phyloP scores from a whole-genome alignment of 169 alveolate genomes.

The Plasmodium blacklocki region DNA sequence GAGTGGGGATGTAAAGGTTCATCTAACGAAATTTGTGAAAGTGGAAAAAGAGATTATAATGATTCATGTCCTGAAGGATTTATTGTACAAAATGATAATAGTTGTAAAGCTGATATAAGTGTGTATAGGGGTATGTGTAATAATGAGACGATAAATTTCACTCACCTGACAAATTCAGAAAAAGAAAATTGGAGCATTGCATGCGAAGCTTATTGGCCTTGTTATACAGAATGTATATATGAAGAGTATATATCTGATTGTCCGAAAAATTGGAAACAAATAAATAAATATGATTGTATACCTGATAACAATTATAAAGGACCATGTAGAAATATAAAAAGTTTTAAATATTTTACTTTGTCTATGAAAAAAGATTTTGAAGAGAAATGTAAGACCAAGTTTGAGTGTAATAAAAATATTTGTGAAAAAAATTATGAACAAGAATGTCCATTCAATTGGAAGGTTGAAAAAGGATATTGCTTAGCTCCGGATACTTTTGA shows the following conservation, averaged over 20 bases:
- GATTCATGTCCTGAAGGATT: slow-evolving; percentile 72
- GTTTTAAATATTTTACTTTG: slow-evolving; percentile 44
- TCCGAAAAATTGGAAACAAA: slow-evolving; percentile 61
- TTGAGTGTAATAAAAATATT: slow-evolving; percentile 25
- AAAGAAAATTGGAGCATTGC: slow-evolving; percentile 74
- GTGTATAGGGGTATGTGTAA: slow-evolving; percentile 63
- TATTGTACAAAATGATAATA: slow-evolving; percentile 52
- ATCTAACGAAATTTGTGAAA: slow-evolving; percentile 5
- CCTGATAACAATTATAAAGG: slow-evolving; percentile 56
- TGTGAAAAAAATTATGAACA: slow-evolving; percentile 62
- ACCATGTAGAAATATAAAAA: slow-evolving; percentile 50
- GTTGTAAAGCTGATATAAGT: slow-evolving; percentile 64
- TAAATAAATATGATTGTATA: slow-evolving; percentile 47
- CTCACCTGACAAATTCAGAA: slow-evolving; percentile 43
- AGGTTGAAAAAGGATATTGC: slow-evolving; percentile 45
- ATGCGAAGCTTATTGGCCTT: slow-evolving; percentile 76
- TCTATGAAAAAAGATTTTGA: slow-evolving; percentile 69
- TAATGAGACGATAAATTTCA: slow-evolving; percentile 37
- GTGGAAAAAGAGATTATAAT: slow-evolving; percentile 61
- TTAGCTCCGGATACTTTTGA: slow-evolving; percentile 58
- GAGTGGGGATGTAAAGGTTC: slow-evolving; percentile 70
- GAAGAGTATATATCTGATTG: slow-evolving; percentile 29
- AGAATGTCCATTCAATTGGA: slow-evolving; percentile 68
- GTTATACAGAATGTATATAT: slow-evolving; percentile 43
- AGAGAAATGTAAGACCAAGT: slow-evolving; percentile 60